Conservation (phyloP, 1,284 basidiomycete genomes). For the Trichosporon sp. region DNA sequence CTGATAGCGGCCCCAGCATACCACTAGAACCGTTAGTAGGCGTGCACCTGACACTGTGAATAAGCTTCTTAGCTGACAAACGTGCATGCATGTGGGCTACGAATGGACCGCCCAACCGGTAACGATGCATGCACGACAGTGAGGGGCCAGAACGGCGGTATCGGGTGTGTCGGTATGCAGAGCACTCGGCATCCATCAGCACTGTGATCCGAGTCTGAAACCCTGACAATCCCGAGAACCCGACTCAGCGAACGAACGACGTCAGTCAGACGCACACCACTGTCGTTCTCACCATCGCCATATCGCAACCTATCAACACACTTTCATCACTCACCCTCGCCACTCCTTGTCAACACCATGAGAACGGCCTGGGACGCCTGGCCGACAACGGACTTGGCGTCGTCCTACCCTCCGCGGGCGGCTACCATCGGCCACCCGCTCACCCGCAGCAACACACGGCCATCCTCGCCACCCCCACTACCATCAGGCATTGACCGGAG, state of each 20-base stretch:
- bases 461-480: constrained; percentile 7
- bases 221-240: constrained; percentile 14
- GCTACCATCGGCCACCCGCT: background rate
- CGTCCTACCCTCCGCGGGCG: constrained; percentile 2
- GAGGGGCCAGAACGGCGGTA: background rate
- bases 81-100: constrained; percentile 4
- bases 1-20: background rate
- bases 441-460: constrained; percentile 2
- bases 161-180: background rate
- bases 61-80: background rate
- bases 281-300: background rate
- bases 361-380: constrained; percentile 19
- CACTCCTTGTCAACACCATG: background rate
- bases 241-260: background rate
- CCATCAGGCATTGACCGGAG: background rate
- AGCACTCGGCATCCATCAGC: background rate
- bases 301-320: background rate
- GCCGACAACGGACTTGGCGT: constrained; percentile 10
- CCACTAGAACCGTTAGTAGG: background rate
- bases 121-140: background rate
- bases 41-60: background rate
- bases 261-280: constrained; percentile 3
- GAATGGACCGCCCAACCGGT: background rate
- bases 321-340: constrained; percentile 2
- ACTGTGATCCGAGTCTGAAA: constrained; percentile 3